Percentiles rank a stretch among this genome's conserved stretches.
These are phyloP conservation scores for Trichoderma asperellum DNA, from an alignment of 2,329 filamentous ascomycete genomes.

Conservation along the genomic window DNA sequence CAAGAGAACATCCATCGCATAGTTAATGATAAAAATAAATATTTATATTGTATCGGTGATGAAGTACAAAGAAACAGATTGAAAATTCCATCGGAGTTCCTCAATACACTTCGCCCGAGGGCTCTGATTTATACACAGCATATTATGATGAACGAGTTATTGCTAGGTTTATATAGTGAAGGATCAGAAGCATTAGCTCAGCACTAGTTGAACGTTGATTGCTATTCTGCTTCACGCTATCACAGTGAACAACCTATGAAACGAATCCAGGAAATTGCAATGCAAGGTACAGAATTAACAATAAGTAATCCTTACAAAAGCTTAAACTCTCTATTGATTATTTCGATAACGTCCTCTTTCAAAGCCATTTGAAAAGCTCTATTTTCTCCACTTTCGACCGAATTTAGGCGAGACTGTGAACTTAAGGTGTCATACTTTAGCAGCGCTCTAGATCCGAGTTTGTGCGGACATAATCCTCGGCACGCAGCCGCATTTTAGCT, in stretches of 20 bases:
- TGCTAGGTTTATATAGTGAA: background rate
- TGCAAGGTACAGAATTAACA: no score
- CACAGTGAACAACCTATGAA: background rate
- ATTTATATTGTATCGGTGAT: background rate
- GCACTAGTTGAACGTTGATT: background rate
- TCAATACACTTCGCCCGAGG: no score
- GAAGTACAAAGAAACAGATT: background rate
- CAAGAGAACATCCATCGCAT: background rate
- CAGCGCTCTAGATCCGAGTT: background rate
- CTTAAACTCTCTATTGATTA: background rate
- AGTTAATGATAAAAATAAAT: background rate
- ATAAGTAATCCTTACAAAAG: background rate
- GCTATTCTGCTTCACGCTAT: background rate
- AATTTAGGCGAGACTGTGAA: background rate
- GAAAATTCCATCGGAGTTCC: background rate
- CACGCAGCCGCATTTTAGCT: background rate
- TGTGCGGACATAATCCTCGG: background rate
- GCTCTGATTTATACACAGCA: background rate
- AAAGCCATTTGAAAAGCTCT: background rate
- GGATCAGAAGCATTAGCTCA: background rate
- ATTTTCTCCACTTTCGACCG: slow-evolving; percentile 13
- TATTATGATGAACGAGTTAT: background rate
- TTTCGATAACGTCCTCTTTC: background rate
- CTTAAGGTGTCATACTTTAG: background rate
- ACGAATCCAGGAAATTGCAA: background rate